Conservation (phyloP, 169 alveolate species). For the Eimeria maxima region DNA sequence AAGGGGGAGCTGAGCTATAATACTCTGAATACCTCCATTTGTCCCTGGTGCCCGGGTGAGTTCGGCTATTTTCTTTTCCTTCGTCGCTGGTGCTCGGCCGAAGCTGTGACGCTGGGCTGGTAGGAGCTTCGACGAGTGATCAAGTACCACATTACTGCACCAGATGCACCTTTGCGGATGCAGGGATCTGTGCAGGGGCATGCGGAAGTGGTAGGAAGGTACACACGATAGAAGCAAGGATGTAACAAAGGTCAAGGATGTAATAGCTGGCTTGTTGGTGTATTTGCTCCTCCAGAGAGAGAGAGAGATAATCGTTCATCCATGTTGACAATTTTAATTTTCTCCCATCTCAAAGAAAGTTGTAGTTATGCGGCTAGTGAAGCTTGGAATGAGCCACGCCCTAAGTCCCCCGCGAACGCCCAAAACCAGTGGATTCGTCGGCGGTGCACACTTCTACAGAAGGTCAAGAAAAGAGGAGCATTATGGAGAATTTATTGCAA, state of each 20-base stretch:
- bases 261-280: neutral
- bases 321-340: neutral
- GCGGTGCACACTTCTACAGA: neutral
- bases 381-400: slow-evolving; percentile 1
- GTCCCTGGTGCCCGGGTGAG: neutral
- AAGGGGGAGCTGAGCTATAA: neutral
- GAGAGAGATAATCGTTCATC: neutral
- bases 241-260: neutral
- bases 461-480: neutral
- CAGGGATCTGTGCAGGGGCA: neutral
- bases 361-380: neutral
- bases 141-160: neutral
- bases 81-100: neutral
- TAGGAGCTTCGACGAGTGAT: neutral
- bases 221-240: neutral
- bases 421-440: neutral
- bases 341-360: neutral
- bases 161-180: neutral
- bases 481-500: neutral
- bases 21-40: neutral
- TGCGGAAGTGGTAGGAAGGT: neutral
- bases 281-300: neutral
- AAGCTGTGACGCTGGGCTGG: neutral
- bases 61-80: neutral
- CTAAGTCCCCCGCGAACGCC: neutral